Base-by-base conservation (phyloP, 495 filamentous ascomycete species). In the Aspergillus nanangensis region DNA sequence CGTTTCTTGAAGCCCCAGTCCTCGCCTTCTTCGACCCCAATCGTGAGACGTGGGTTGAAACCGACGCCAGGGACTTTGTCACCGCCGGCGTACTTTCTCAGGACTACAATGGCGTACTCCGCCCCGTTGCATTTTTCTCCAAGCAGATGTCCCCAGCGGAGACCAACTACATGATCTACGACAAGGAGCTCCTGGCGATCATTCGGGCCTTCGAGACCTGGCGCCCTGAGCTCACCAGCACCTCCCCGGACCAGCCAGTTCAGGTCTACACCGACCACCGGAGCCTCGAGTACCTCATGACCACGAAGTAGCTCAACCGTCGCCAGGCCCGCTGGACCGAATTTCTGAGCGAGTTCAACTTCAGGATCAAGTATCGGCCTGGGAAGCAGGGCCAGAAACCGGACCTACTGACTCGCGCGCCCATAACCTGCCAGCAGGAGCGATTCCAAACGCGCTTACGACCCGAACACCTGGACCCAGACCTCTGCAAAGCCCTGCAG, bases 111-210 rank as follows among this genome's bases (percentile, higher is more conserved):
- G 38, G 32, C 32, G 35, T 8, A n/a, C n/a, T n/a, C n/a, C n/a
- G n/a, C n/a, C 57, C 52, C 20, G 41, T 56, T 7, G 46, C 46
- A 8, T 69, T 52, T 39, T 56, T 38, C 34, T 69, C 52, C 0
- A 56, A 48, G 23, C 63, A 51, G 18, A 39, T 62, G 10, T 50
- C 19, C 8, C 39, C 50, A 1, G 57, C 53, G 1, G 57, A 71
- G 41, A 15, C 23, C 0, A 69, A 70, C 33, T 70, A 69, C 36
- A 17, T 57, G 15, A 64, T 67, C 13, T 41, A 66, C 18, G 40
- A 69, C 29, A 59, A 63, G 33, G 57, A 60, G 38, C 29, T 66
- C 3, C 32, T 68, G 8, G 52, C 44, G 4, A 59, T 61, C 10
- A 61, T 66, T 3, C 33, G 27, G 40, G 41, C 39, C 21, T 58